Evolutionary conservation across 225 moss, liverwort and hornwort genomes (phyloP).

Genomic region (Pleurozium schreberi): DNA sequence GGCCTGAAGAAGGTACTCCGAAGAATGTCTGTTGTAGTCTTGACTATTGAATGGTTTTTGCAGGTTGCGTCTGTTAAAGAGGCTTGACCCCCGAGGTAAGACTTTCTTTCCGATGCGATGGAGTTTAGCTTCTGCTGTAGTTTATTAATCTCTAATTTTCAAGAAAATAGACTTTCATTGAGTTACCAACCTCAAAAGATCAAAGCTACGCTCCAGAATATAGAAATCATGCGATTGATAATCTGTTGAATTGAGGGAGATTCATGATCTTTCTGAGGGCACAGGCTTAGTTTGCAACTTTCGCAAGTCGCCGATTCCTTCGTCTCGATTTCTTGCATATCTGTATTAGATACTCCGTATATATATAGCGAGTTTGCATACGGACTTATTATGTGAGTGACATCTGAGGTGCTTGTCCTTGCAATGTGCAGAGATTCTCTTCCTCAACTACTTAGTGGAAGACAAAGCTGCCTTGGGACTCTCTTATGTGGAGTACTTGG

Average conservation of each 20-base stretch:
- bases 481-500: too few relatives aligned
- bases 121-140: neutral
- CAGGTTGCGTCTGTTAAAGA: conserved; percentile 80
- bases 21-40: neutral
- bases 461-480: conserved; percentile 74
- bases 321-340: neutral
- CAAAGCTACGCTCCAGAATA: neutral
- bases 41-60: neutral
- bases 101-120: neutral
- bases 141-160: neutral
- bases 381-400: neutral
- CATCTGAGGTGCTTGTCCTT: neutral
- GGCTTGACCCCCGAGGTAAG: conserved; percentile 86
- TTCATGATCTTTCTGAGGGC: neutral
- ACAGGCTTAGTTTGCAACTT: neutral
- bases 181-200: neutral
- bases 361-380: neutral
- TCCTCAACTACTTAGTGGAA: conserved; percentile 91
- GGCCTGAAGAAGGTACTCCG: too few relatives aligned
- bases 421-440: conserved; percentile 60
- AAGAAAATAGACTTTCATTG: neutral
- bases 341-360: neutral
- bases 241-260: neutral
- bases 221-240: neutral
- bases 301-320: neutral